Evolutionary conservation across 2,329 filamentous ascomycete genomes (phyloP).

Genomic region (Shiraia sp.): DNA sequence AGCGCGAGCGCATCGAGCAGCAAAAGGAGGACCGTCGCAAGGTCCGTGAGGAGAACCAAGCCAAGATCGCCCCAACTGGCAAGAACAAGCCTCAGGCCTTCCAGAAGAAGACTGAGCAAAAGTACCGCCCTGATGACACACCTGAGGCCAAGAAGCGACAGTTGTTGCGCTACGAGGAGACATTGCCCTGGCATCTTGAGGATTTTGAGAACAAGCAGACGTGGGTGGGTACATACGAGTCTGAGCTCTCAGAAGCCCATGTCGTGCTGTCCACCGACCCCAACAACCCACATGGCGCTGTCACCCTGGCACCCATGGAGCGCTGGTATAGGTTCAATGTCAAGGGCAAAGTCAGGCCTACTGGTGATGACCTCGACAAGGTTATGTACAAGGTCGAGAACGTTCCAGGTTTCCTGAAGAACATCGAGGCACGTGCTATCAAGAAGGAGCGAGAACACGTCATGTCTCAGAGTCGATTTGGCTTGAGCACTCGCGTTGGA

Average conservation of each 20-base stretch:
- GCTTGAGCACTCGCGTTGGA: slow-evolving; percentile 37
- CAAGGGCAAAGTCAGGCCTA: slow-evolving; percentile 73
- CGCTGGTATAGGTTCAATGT: slow-evolving; percentile 91
- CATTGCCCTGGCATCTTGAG: slow-evolving; percentile 93
- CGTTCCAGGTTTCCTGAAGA: slow-evolving; percentile 73
- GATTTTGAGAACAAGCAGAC: slow-evolving; percentile 95
- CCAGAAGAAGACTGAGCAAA: slow-evolving; percentile 82
- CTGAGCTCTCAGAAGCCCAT: slow-evolving; percentile 78
- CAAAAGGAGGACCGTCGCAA: slow-evolving; percentile 78
- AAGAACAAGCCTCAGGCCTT: slow-evolving; percentile 67
- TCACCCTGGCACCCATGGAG: slow-evolving; percentile 87
- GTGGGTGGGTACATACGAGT: slow-evolving; percentile 91
- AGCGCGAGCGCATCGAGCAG: slow-evolving; percentile 61
- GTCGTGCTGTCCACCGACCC: slow-evolving; percentile 75
- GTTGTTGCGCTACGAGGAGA: slow-evolving; percentile 83
- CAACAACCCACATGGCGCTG: slow-evolving; percentile 56
- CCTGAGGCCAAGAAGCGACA: slow-evolving; percentile 70
- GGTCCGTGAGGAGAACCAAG: slow-evolving; percentile 82
- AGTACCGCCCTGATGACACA: slow-evolving; percentile 78
- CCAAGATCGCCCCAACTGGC: slow-evolving; percentile 86
- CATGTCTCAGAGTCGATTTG: slow-evolving; percentile 14
- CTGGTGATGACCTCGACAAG: slow-evolving; percentile 86
- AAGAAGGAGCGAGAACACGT: slow-evolving; percentile 52
- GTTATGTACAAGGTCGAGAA: slow-evolving; percentile 77
- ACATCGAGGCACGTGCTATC: slow-evolving; percentile 49